Base-by-base conservation (phyloP, 768 basidiomycete genomes). In the Boletellus ananas region DNA sequence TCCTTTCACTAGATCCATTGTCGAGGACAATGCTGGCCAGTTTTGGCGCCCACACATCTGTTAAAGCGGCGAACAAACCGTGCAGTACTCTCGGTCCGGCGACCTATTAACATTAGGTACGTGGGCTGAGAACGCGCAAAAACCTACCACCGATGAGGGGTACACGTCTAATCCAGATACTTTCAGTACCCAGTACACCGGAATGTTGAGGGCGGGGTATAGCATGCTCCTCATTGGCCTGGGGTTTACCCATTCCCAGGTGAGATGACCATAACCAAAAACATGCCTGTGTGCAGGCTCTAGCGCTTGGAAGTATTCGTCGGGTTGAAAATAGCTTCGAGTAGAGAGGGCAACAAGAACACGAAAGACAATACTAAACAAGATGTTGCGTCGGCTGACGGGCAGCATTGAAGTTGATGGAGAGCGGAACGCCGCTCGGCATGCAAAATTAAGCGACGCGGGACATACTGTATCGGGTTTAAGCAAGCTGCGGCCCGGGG, bases 251-350 rank as follows among this genome's bases (percentile, higher is more conserved):
- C 96, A 99, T 73, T 99, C 96, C 96, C 96, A 99, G 20, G 94
- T 97, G 36, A 93, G 74, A 57, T 85, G 78, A 2, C 94, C 95
- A 69, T 92, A 92, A 40, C 94, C 93, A 65, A 91, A 98, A 43
- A 96, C 90, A 37, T 84, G 70, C 49, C 76, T 77, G 66, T 98
- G 89, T 0, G 96, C 96, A 40, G 90, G 87, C 64, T 99, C 96
- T 38, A 98, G 77, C 6, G 93, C 80, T 64, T 99, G 96, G 60
- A 87, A 97, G 68, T 89, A 95, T 69, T 98, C 96, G 68, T 99
- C 96, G 9, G 96, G 94, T 66, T 97, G 94, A 66, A 98, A 98
- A 72, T 87, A 89, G 4, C 94, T 91, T 47, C 78, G 77, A 0
- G 91, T 94, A 35, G 72, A 69, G 29, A 94, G 63, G 0, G 90